Evolutionary conservation across 2,329 filamentous ascomycete species (phyloP).

Genomic region (Teratosphaeriaceae sp.): DNA sequence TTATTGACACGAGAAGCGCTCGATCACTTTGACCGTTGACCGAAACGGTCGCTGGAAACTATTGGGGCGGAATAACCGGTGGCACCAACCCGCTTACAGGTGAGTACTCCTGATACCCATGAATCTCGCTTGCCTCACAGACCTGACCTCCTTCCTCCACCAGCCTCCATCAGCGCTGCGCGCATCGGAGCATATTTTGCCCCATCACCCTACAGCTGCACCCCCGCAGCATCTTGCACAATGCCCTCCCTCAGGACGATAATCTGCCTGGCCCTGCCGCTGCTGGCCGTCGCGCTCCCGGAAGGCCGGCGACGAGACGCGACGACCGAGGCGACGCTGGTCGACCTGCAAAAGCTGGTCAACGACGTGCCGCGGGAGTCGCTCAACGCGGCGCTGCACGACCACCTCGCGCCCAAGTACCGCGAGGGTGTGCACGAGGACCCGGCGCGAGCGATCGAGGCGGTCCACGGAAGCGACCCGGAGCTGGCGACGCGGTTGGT

Average conservation of each 20-base stretch:
- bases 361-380: conserved; percentile 52
- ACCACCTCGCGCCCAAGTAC: conserved; percentile 56
- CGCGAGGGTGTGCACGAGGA: conserved; percentile 62
- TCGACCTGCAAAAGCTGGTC: conserved; percentile 49
- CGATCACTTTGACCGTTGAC: no score
- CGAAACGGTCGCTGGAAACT: no score
- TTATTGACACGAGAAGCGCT: no score
- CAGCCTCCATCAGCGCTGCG: conserved; percentile 1
- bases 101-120: neutral
- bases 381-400: conserved; percentile 61
- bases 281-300: conserved; percentile 27
- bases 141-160: neutral
- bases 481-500: conserved; percentile 57
- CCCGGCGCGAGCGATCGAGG: conserved; percentile 57
- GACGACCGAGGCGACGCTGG: conserved; percentile 13
- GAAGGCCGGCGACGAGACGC: conserved; percentile 19
- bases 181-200: conserved; percentile 5
- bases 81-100: neutral
- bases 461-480: conserved; percentile 54
- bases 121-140: neutral
- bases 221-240: conserved; percentile 3
- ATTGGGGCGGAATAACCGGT: no score
- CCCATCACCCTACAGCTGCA: conserved; percentile 4
- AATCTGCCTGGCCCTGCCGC: conserved; percentile 31
- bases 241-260: conserved; percentile 38